Percentiles rank a stretch among this genome's conserved stretches.
Conservation (phyloP, 495 filamentous ascomycete species). For the Xeromyces bisporus region DNA sequence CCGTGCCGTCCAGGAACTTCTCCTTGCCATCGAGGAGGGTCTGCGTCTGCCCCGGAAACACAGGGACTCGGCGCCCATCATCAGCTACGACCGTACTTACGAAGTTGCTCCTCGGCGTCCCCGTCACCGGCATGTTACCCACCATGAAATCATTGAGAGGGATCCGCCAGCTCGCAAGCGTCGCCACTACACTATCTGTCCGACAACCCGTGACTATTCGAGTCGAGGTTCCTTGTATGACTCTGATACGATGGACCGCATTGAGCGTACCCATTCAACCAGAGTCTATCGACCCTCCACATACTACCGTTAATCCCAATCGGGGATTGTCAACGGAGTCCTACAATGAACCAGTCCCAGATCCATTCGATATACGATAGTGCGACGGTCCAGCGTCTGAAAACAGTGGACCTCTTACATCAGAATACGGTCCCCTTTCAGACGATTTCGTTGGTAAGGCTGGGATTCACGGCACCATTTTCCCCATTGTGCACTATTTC, state of each 20-base stretch:
- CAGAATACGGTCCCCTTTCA: no score
- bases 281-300: slow-evolving; percentile 15
- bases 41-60: slow-evolving; percentile 18
- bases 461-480: no score
- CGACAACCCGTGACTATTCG: slow-evolving; percentile 18
- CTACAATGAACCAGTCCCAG: no score
- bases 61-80: slow-evolving; percentile 8
- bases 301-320: slow-evolving; percentile 23
- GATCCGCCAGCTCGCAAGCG: slow-evolving; percentile 13
- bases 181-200: slow-evolving; percentile 23
- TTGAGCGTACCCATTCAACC: slow-evolving; percentile 17
- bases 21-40: slow-evolving; percentile 32
- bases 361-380: no score
- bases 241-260: slow-evolving; percentile 19
- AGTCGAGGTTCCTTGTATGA: slow-evolving; percentile 29
- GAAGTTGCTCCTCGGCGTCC: slow-evolving; percentile 17
- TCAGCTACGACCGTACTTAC: slow-evolving; percentile 30
- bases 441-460: no score
- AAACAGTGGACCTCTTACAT: no score
- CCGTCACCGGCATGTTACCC: slow-evolving; percentile 6
- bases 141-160: slow-evolving; percentile 24
- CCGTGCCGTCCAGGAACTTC: slow-evolving; percentile 21
- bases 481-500: no score
- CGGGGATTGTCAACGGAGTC: no score
- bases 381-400: no score